Conservation (phyloP, 2,329 filamentous ascomycete species). For the Simplicillium aogashimaense region DNA sequence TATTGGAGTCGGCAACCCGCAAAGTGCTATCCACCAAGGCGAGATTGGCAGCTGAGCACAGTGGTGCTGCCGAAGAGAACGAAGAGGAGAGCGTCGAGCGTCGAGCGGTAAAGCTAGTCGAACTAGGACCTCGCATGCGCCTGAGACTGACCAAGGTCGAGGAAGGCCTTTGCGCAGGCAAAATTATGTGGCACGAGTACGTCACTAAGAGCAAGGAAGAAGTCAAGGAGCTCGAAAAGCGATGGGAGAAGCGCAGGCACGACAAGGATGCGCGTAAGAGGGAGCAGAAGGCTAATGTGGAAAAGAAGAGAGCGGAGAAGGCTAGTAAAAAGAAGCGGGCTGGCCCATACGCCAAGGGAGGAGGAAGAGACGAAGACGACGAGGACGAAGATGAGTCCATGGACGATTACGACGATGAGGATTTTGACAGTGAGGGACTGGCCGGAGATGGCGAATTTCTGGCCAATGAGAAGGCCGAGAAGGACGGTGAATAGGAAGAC, state of each 20-base stretch:
- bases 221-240: conserved; percentile 66
- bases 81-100: conserved; percentile 60
- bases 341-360: conserved; percentile 5
- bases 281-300: conserved; percentile 82
- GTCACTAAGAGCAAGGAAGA: conserved; percentile 77
- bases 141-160: conserved; percentile 91
- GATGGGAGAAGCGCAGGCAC: conserved; percentile 67
- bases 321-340: conserved; percentile 25
- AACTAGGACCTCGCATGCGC: conserved; percentile 83
- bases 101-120: conserved; percentile 81
- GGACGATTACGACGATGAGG: conserved; percentile 36
- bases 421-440: conserved; percentile 40
- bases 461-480: conserved; percentile 37
- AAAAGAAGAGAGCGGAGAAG: conserved; percentile 59
- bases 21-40: conserved; percentile 49
- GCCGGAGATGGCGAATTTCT: conserved; percentile 39
- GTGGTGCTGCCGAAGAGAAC: conserved; percentile 31
- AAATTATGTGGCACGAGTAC: conserved; percentile 96
- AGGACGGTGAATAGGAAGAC: conserved; percentile 42
- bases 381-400: conserved; percentile 27
- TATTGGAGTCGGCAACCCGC: conserved; percentile 54
- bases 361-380: conserved; percentile 19
- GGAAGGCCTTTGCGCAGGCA: conserved; percentile 81
- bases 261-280: conserved; percentile 77
- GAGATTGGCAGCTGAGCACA: conserved; percentile 27